phyloP scores from a whole-genome alignment of 2,329 filamentous ascomycete species.

The Penicillium sumatraense region DNA sequence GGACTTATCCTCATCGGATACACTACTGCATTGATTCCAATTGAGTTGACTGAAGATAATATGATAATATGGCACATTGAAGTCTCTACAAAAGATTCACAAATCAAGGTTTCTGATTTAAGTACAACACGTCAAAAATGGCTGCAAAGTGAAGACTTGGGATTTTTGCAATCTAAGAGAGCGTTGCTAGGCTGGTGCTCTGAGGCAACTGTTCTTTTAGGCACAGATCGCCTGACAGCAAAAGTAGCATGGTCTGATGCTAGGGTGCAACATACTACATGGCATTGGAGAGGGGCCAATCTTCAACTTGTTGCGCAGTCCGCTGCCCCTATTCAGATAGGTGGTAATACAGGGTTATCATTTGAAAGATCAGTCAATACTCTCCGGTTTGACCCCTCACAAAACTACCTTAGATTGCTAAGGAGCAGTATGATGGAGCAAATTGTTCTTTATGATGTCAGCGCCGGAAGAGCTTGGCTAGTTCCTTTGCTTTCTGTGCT shows the following conservation, averaged over 20 bases:
- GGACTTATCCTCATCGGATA: constrained; percentile 17
- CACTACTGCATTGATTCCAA: constrained; percentile 14
- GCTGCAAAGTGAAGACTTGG: background rate
- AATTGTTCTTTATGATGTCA: constrained; percentile 10
- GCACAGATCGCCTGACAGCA: background rate
- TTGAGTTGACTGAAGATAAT: constrained; percentile 5
- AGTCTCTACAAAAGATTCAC: constrained; percentile 1
- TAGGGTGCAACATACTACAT: background rate
- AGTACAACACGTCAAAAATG: background rate
- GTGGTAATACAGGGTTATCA: background rate
- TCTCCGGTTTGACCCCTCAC: background rate
- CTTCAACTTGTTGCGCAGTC: constrained; percentile 3
- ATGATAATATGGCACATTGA: constrained; percentile 20
- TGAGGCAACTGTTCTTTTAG: constrained; percentile 1
- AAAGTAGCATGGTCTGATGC: constrained; percentile 6
- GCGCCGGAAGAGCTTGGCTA: constrained; percentile 8
- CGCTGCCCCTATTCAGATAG: constrained; percentile 7
- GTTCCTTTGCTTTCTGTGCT: constrained; percentile 10
- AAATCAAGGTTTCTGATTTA: constrained; percentile 7
- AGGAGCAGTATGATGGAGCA: background rate
- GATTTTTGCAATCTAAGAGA: constrained; percentile 3
- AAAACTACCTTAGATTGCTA: constrained; percentile 10
- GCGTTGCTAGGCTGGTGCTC: constrained; percentile 7
- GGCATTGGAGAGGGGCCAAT: constrained; percentile 13
- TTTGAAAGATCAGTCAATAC: constrained; percentile 12